These are phyloP conservation scores for Pelargonium citronellum DNA, from an alignment of 441 rosid species.

Conservation along the genomic window DNA sequence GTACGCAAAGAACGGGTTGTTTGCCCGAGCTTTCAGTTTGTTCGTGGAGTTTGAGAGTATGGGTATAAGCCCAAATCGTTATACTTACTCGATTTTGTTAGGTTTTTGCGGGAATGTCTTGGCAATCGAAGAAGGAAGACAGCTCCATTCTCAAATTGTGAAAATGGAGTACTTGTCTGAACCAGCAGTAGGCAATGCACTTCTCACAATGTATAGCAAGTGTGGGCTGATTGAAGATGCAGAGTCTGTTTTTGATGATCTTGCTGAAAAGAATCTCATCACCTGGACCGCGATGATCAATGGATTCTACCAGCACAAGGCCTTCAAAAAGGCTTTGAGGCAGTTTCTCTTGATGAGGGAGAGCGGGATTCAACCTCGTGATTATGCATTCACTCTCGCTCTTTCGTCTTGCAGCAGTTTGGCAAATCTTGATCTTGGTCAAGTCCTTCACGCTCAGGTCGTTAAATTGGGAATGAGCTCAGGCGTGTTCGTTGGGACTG, in stretches of 20 bases:
- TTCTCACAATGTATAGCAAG: slow-evolving; percentile 28
- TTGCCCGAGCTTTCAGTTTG: slow-evolving; percentile 24
- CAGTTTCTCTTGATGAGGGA: slow-evolving; percentile 29
- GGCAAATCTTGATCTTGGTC: slow-evolving; percentile 21
- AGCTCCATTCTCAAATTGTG: slow-evolving; percentile 26
- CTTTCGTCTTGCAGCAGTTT: slow-evolving; percentile 31
- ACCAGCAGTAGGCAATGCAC: slow-evolving; percentile 25
- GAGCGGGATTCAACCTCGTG: slow-evolving; percentile 29
- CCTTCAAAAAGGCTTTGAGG: slow-evolving; percentile 27
- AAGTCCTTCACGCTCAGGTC: slow-evolving; percentile 30
- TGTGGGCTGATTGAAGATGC: slow-evolving; percentile 24
- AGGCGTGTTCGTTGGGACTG: slow-evolving; percentile 28
- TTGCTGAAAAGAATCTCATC: slow-evolving; percentile 25
- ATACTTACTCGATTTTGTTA: slow-evolving; percentile 25
- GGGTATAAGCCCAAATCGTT: slow-evolving; percentile 22
- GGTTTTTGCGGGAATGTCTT: slow-evolving; percentile 18
- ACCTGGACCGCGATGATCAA: slow-evolving; percentile 34
- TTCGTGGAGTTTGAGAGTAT: slow-evolving; percentile 20
- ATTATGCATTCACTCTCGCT: slow-evolving; percentile 33
- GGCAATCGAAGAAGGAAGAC: slow-evolving; percentile 25
- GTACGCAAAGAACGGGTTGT: slow-evolving; percentile 25
- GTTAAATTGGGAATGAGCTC: slow-evolving; percentile 26
- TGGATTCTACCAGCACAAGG: slow-evolving; percentile 29
- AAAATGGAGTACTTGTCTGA: slow-evolving; percentile 25
- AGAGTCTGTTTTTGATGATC: slow-evolving; percentile 22